Evolutionary conservation across 2,329 filamentous ascomycete genomes (phyloP), one percentile per base, ranked within the genome.

Genomic region (Exophiala mesophila): DNA sequence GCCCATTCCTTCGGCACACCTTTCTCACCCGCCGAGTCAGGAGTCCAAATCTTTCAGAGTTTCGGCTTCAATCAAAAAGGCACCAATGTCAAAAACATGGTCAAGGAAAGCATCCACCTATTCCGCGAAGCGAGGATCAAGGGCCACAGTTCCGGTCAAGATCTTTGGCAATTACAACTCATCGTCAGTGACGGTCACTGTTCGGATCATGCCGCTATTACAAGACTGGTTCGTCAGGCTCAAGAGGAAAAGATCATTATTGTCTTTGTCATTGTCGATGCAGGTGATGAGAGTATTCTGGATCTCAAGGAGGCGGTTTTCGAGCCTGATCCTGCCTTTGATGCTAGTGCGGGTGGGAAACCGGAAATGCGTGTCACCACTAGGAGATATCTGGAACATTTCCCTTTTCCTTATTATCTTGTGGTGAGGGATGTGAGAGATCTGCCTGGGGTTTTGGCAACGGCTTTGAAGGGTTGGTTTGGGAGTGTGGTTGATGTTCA

Each of bases 211-310:
- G 86, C 88, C 13, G 74, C 78, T 4, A 89, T 98, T 54, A 77
- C 85, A 12, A 74, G 87, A 4, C 74, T 97, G 16, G 80, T 98
- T 8, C 76, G 92, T 7, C 83, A 90, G 64, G 90, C 92, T 1
- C 81, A 88, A 58, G 89, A 96, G 63, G 87, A 96, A 66, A 76
- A 88, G 12, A 94, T 99, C 60, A 96, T 98, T 87, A 82, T 97
- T 50, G 90, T 98, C 4, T 99, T 98, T 63, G 87, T 98, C 56
- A 85, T 99, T 57, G 88, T 98, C 59, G 92, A 98, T 69, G 73
- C 78, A 32, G 60, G 61, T 3, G 49, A 56, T 64, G 17, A 69
- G 28, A 70, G 62, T 47, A 94, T 98, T 48, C 67, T 97, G 57
- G 88, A 96, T 61, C 73, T 97, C 57, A 88, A 88, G 63, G 83